Percentiles rank a stretch among this genome's conserved stretches.
phyloP scores from a whole-genome alignment of 78 protist species.

The Polysphondylium violaceum region DNA sequence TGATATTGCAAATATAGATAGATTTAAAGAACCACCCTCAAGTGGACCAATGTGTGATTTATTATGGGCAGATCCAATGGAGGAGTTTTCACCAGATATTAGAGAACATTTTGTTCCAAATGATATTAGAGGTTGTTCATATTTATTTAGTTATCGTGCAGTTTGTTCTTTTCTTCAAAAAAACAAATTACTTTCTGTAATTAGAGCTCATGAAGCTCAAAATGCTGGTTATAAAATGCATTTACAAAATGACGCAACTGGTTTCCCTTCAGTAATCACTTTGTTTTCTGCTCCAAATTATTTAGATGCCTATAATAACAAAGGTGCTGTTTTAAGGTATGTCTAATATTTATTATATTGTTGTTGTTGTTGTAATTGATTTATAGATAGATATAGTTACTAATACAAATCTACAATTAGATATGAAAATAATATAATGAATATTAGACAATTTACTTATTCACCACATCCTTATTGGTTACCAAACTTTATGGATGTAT shows the following conservation, averaged over 20 bases:
- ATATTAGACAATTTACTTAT: conserved; percentile 96
- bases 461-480: conserved; percentile 98
- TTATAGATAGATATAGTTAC: not conserved
- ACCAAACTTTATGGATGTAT: conserved; percentile 99
- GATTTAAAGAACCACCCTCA: conserved; percentile 98
- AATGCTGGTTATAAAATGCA: conserved; percentile 93
- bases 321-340: conserved; percentile 89
- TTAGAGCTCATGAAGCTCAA: conserved; percentile 99
- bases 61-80: conserved; percentile 99
- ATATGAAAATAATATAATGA: conserved; percentile 95
- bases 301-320: conserved; percentile 97
- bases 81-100: conserved; percentile 86
- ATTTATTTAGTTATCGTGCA: conserved; percentile 90
- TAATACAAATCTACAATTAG: conserved; percentile 6
- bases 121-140: conserved; percentile 96
- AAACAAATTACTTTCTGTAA: conserved; percentile 94
- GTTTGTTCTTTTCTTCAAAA: conserved; percentile 92
- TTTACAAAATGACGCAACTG: conserved; percentile 84
- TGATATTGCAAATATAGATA: conserved; percentile 90
- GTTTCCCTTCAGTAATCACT: conserved; percentile 99
- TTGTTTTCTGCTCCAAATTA: conserved; percentile 99
- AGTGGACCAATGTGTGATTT: conserved; percentile 97
- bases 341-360: not conserved
- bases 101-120: conserved; percentile 91
- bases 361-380: too few relatives aligned